phyloP scores from a whole-genome alignment of 495 filamentous ascomycete species.

The Hyphodiscus hymeniophilus region DNA sequence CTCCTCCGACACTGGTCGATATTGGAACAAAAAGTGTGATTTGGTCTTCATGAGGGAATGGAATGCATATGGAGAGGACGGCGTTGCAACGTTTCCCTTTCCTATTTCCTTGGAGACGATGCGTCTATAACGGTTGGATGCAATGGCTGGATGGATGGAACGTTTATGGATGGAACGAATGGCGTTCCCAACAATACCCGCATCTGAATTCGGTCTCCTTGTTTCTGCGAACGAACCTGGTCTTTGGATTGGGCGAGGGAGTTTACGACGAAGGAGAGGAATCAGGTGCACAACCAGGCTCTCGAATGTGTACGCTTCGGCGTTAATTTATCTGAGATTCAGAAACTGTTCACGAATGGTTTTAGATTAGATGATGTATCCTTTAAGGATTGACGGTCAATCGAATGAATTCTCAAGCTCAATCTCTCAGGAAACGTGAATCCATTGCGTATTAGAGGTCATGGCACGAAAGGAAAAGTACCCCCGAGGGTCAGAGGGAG shows the following conservation, averaged over 20 bases:
- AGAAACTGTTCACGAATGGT: neutral
- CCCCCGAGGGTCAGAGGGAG: no score
- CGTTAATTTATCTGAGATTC: no score
- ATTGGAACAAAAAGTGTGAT: no score
- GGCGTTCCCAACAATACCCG: neutral
- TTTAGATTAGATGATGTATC: neutral
- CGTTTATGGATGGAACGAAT: neutral
- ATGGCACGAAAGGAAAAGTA: no score
- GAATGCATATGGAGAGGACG: neutral
- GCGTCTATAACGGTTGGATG: neutral
- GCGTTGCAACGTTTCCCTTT: neutral
- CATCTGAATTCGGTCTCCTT: neutral
- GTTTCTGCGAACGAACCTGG: neutral
- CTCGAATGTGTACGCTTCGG: no score
- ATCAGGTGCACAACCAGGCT: no score
- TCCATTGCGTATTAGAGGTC: no score
- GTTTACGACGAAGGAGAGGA: neutral
- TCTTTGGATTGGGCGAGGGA: neutral
- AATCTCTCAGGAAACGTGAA: no score
- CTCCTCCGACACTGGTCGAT: no score
- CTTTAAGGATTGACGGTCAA: neutral
- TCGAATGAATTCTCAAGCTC: no score
- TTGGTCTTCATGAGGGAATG: neutral
- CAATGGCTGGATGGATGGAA: neutral
- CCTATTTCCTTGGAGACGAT: neutral